Conservation (phyloP, 305 asterid genomes). For the Fraxinus sp. region DNA sequence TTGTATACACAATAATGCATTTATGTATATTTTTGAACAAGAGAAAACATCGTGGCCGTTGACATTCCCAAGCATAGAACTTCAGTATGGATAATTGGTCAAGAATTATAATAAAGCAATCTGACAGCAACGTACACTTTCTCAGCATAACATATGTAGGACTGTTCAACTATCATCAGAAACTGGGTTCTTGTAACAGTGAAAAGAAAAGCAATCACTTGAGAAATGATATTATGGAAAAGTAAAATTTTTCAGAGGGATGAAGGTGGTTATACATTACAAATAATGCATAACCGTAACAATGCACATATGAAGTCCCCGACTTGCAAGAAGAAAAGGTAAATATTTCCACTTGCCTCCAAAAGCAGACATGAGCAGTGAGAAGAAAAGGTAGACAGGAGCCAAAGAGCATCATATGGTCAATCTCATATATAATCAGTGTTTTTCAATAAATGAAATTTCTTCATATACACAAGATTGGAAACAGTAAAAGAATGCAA, state of each 20-base stretch:
- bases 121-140: background rate
- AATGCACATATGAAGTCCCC: background rate
- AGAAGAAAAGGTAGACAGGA: background rate
- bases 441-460: conserved; percentile 12
- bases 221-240: background rate
- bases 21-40: conserved; percentile 6
- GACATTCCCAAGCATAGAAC: background rate
- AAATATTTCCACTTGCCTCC: background rate
- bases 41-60: background rate
- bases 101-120: background rate
- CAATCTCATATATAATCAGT: background rate
- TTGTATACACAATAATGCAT: background rate
- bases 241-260: background rate
- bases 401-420: background rate
- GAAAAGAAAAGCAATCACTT: background rate
- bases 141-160: background rate
- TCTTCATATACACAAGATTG: conserved; percentile 8
- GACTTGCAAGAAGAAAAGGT: background rate
- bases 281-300: background rate
- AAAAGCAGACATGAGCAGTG: background rate
- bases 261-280: background rate
- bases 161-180: background rate
- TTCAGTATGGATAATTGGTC: background rate
- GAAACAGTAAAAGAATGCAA: background rate
- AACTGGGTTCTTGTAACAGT: background rate